These are phyloP conservation scores for Chrysosporium keratinophilum DNA, from an alignment of 2,329 filamentous ascomycete genomes.

Conservation along the genomic window DNA sequence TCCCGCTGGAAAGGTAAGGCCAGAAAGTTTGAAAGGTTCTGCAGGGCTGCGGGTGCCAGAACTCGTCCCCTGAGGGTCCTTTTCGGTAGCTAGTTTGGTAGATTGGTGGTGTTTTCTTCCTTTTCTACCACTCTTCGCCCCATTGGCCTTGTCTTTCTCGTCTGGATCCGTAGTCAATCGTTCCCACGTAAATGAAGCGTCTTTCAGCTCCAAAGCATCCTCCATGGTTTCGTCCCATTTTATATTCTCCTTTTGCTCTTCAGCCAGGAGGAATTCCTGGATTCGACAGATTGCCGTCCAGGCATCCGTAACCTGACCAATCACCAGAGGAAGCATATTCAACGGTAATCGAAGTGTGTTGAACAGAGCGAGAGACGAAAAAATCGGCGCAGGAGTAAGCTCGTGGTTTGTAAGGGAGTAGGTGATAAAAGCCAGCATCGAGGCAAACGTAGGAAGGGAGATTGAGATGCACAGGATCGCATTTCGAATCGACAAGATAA, in stretches of 20 bases:
- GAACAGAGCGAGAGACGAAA: conserved; percentile 89
- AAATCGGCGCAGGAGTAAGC: conserved; percentile 66
- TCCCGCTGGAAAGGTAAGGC: conserved; percentile 29
- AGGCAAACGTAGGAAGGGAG: conserved; percentile 81
- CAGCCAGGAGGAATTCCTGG: conserved; percentile 74
- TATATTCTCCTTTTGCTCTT: conserved; percentile 69
- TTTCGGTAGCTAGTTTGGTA: conserved; percentile 1
- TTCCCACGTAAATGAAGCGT: conserved; percentile 85
- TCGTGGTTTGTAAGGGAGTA: conserved; percentile 53
- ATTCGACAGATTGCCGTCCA: conserved; percentile 76
- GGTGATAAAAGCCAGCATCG: conserved; percentile 90
- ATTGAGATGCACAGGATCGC: conserved; percentile 74
- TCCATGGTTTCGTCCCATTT: conserved; percentile 44
- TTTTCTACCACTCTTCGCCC: conserved; percentile 13
- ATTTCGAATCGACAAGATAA: conserved; percentile 72
- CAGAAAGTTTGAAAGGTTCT: conserved; percentile 34
- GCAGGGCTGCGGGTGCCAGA: conserved; percentile 19
- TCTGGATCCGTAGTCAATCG: conserved; percentile 22
- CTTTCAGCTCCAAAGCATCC: conserved; percentile 54
- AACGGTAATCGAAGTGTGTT: conserved; percentile 83
- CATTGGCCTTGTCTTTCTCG: conserved; percentile 15
- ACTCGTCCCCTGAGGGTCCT: conserved; percentile 23
- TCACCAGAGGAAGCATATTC: conserved; percentile 76
- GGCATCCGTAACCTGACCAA: conserved; percentile 83
- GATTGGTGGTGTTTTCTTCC: conserved; percentile 17